Percentiles rank a stretch among this genome's conserved stretches.
phyloP scores from a whole-genome alignment of 2,329 filamentous ascomycete species.

The Macrophomina tecta region DNA sequence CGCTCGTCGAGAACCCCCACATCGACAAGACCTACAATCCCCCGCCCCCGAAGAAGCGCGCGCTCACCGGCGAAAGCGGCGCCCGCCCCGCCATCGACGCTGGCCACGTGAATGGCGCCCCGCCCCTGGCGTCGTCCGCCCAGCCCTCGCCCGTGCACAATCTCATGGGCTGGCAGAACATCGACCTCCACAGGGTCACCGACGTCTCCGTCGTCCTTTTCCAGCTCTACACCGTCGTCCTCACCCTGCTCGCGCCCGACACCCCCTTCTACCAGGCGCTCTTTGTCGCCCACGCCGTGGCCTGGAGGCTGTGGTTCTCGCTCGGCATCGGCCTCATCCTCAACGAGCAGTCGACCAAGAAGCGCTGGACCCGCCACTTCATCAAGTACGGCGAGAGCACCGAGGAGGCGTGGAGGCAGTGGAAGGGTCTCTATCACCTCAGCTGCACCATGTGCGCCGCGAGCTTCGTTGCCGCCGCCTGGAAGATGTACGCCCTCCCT shows the following conservation, averaged over 20 bases:
- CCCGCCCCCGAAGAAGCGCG: constrained; percentile 71
- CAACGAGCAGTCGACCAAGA: constrained; percentile 83
- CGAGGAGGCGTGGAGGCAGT: constrained; percentile 94
- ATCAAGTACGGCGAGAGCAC: constrained; percentile 93
- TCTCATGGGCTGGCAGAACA: constrained; percentile 79
- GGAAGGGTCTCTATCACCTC: constrained; percentile 95
- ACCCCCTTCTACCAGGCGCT: constrained; percentile 76
- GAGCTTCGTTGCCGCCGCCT: constrained; percentile 87
- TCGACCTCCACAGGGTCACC: constrained; percentile 86
- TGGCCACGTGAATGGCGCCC: constrained; percentile 45
- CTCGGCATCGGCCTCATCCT: constrained; percentile 86
- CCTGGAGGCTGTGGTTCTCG: constrained; percentile 92
- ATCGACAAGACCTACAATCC: constrained; percentile 98
- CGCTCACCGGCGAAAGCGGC: constrained; percentile 30
- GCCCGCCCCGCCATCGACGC: constrained; percentile 38
- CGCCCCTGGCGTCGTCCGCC: constrained; percentile 49
- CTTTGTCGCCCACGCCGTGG: constrained; percentile 79
- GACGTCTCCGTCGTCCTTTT: constrained; percentile 82
- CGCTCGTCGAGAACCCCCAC: constrained; percentile 92
- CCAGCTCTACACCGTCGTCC: constrained; percentile 73
- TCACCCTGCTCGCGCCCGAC: constrained; percentile 78
- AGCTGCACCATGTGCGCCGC: constrained; percentile 89
- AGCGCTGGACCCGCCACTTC: constrained; percentile 96
- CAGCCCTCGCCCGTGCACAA: constrained; percentile 77
- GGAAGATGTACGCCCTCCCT: constrained; percentile 95